Conservation (phyloP, 495 filamentous ascomycete genomes). For the Penicillium canariense region DNA sequence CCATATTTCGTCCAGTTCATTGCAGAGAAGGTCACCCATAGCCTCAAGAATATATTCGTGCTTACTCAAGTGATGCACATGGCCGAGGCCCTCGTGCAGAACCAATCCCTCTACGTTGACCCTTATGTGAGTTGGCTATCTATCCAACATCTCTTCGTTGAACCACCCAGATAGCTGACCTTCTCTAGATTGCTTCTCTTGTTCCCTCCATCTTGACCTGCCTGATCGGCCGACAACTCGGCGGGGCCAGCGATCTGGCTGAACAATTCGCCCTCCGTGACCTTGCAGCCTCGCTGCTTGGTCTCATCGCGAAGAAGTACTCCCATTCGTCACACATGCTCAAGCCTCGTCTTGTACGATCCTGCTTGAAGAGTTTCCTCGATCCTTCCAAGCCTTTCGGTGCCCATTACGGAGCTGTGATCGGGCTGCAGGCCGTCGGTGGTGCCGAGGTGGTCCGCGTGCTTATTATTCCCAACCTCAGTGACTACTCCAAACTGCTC, state of each 20-base stretch:
- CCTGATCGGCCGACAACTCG: slow-evolving; percentile 80
- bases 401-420: slow-evolving; percentile 83
- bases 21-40: slow-evolving; percentile 89
- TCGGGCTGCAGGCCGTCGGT: slow-evolving; percentile 70
- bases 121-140: slow-evolving; percentile 63
- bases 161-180: background rate
- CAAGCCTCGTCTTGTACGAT: slow-evolving; percentile 82
- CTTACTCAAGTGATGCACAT: slow-evolving; percentile 89
- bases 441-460: slow-evolving; percentile 76
- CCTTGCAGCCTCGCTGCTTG: slow-evolving; percentile 74
- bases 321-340: slow-evolving; percentile 69
- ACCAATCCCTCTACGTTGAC: slow-evolving; percentile 77
- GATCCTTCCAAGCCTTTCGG: slow-evolving; percentile 76
- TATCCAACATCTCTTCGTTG: slow-evolving; percentile 8
- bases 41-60: slow-evolving; percentile 78
- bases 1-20: slow-evolving; percentile 96
- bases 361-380: slow-evolving; percentile 85
- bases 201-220: slow-evolving; percentile 91
- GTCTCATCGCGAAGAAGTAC: slow-evolving; percentile 71
- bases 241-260: slow-evolving; percentile 46
- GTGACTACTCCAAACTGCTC: slow-evolving; percentile 69
- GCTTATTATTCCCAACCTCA: slow-evolving; percentile 77
- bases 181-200: slow-evolving; percentile 60
- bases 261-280: slow-evolving; percentile 82
- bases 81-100: slow-evolving; percentile 76